Evolutionary conservation across 176 grass and related monocot species (phyloP), one percentile per base, ranked within the genome.

Genomic region (Luzula sylvatica): DNA sequence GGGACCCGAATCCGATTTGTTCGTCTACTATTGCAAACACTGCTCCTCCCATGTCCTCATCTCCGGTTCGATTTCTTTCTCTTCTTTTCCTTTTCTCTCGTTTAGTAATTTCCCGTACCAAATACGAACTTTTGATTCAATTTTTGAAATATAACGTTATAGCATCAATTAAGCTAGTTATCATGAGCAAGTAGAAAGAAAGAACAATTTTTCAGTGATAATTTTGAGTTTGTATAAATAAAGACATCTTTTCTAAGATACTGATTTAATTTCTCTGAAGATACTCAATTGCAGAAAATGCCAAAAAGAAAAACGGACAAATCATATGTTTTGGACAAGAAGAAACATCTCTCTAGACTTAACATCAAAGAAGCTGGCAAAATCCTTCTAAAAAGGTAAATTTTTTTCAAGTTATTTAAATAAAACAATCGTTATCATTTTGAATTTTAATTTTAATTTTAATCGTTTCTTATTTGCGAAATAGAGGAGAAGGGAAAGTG

Each of bases 21-120:
- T 95, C 80, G 80, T 95, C 49, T 95, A 95, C 80, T 88, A 95
- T 65, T 95, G 90, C 90, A 95, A 82, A 70, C 77, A 88, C 77
- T 95, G 84, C 64, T 78, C 78, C 70, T 95, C 90, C 15, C 90
- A 88, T 47, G 84, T 95, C 35, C 90, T 95, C 63, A 95, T 95
- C 73, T 88, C 84, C 20, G 90, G 83, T 85, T 44, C 17, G 73
- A 53, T 55, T 52, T 73, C 43, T 20, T 13, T 2, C 30, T 15
- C 52, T 52, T 42, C 25, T 15, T 35, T 46, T 26, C 5, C 15
- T 27, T 26, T 55, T 55, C 53, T 57, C 53, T 57, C 27, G 21
- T 57, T 57, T 46, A n/a, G 0, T 46, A 17, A 9, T 35, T 35
- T 4, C 30, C 9, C 9, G 30, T 0, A 35, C 30, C 35, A 40